Evolutionary conservation across 177 flowering plant species (phyloP).

Genomic region (Tripterygium wilfordii): DNA sequence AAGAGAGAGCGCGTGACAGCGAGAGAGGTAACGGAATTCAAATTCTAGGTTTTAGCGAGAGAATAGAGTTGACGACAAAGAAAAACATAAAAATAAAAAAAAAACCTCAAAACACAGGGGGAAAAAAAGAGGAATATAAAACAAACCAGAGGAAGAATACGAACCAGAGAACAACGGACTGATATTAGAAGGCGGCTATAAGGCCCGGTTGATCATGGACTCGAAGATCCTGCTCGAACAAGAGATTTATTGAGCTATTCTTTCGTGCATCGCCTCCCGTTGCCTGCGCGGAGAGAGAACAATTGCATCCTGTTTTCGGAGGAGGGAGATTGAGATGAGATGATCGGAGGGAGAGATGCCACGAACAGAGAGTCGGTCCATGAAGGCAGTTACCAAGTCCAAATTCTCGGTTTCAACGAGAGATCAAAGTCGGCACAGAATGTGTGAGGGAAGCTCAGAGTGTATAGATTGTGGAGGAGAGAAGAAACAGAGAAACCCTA

Average conservation of each 20-base stretch:
- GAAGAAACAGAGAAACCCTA: too few relatives aligned
- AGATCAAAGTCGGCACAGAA: neutral
- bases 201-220: slow-evolving; percentile 78
- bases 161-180: too few relatives aligned
- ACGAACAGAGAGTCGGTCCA: slow-evolving; percentile 3
- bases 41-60: too few relatives aligned
- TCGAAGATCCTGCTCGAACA: slow-evolving; percentile 93
- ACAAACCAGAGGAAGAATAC: too few relatives aligned
- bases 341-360: neutral
- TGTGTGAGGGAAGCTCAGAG: slow-evolving; percentile 3
- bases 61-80: too few relatives aligned
- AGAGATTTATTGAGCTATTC: slow-evolving; percentile 44
- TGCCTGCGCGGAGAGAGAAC: slow-evolving; percentile 1
- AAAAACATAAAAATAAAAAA: too few relatives aligned
- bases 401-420: neutral
- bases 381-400: neutral
- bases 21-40: too few relatives aligned
- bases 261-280: slow-evolving; percentile 1
- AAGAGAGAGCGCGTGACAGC: too few relatives aligned
- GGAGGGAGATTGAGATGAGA: neutral
- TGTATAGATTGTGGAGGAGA: neutral
- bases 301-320: neutral
- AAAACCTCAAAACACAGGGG: too few relatives aligned
- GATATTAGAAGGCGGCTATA: slow-evolving; percentile 45
- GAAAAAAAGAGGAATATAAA: too few relatives aligned